phyloP scores from a whole-genome alignment of 1,284 basidiomycete species.

The Tranzscheliella williamsii region DNA sequence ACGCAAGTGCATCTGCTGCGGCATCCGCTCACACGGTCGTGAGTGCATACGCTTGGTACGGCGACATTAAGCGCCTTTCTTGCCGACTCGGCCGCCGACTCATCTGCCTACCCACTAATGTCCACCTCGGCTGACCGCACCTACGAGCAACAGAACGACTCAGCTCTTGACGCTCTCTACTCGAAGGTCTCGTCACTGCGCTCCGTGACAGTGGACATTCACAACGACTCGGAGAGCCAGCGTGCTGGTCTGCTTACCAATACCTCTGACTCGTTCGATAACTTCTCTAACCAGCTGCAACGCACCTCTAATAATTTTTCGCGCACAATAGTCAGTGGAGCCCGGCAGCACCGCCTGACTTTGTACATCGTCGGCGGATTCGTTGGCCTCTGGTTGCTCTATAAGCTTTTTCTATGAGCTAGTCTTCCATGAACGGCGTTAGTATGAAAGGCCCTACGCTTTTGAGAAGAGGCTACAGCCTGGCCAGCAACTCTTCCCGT shows the following conservation, averaged over 20 bases:
- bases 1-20: no score
- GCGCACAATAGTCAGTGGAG: conserved; percentile 28
- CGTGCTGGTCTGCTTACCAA: conserved; percentile 20
- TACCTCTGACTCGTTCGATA: conserved; percentile 44
- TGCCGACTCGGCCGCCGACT: no score
- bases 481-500: no score
- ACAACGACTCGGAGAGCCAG: conserved; percentile 53
- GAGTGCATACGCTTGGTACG: no score
- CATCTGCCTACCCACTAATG: no score
- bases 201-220: conserved; percentile 54
- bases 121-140: conserved; percentile 43
- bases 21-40: no score
- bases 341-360: conserved; percentile 40
- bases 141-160: conserved; percentile 58
- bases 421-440: no score
- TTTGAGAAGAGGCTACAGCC: no score
- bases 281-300: conserved; percentile 24
- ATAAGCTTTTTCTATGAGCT: conserved; percentile 41
- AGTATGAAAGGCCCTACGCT: no score
- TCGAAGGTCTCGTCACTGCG: conserved; percentile 49
- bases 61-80: no score
- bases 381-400: conserved; percentile 45
- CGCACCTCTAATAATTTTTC: conserved; percentile 44
- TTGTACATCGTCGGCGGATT: conserved; percentile 43
- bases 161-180: conserved; percentile 50